Evolutionary conservation across 2,329 filamentous ascomycete species (phyloP).

Genomic region (Pseudophaeomoniella oleicola): DNA sequence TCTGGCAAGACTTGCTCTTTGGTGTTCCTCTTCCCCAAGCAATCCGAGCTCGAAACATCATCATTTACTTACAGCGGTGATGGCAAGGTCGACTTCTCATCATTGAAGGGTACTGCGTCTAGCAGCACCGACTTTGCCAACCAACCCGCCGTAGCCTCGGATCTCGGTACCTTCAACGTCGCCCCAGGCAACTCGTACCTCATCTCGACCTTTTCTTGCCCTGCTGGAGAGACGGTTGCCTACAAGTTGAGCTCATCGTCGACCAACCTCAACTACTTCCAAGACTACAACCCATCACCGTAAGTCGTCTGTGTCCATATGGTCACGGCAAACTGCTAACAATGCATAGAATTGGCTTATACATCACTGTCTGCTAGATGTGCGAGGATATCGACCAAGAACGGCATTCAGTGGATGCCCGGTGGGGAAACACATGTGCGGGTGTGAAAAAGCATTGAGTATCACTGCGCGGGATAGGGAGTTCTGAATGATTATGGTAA

Average conservation of each 20-base stretch:
- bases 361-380: neutral
- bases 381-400: no score
- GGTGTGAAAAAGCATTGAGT: no score
- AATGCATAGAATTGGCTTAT: neutral
- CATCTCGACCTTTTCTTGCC: conserved; percentile 40
- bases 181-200: conserved; percentile 40
- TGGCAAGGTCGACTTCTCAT: conserved; percentile 39
- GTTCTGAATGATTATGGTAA: no score
- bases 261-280: conserved; percentile 45
- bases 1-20: conserved; percentile 46
- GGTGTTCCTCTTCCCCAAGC: conserved; percentile 49
- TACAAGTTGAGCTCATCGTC: conserved; percentile 38
- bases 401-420: no score
- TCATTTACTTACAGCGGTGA: conserved; percentile 39
- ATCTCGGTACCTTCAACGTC: conserved; percentile 31
- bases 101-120: conserved; percentile 31
- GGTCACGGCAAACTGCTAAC: no score
- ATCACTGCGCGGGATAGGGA: no score
- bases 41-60: conserved; percentile 44
- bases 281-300: conserved; percentile 39
- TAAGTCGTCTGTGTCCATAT: no score
- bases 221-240: conserved; percentile 34
- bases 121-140: conserved; percentile 39
- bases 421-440: no score
- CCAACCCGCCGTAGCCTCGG: conserved; percentile 28